These are phyloP conservation scores for Carallia brachiata DNA, from an alignment of 345 rosid genomes.

Conservation along the genomic window DNA sequence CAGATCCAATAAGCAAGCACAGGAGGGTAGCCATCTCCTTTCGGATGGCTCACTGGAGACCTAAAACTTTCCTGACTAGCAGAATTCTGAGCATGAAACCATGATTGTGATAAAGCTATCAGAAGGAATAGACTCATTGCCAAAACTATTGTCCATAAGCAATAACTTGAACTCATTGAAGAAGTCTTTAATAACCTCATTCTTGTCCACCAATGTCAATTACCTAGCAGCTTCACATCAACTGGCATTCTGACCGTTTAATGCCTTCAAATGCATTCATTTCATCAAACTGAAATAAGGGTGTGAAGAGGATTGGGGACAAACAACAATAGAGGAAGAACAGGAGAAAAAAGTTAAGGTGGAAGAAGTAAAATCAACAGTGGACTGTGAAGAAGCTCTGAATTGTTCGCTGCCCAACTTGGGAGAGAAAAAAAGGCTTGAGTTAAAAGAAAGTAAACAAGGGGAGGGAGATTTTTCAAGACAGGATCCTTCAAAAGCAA, in stretches of 20 bases:
- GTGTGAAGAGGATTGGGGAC: too few relatives aligned
- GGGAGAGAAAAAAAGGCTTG: background rate
- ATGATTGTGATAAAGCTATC: slow-evolving; percentile 7
- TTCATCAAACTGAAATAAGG: too few relatives aligned
- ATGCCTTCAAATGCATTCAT: too few relatives aligned
- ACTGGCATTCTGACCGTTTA: too few relatives aligned
- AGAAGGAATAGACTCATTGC: slow-evolving; percentile 9
- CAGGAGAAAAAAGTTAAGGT: too few relatives aligned
- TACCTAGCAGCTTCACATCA: background rate
- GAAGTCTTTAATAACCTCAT: slow-evolving; percentile 18
- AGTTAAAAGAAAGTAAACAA: background rate
- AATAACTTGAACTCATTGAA: slow-evolving; percentile 8
- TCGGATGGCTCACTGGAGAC: slow-evolving; percentile 5
- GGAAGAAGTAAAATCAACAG: too few relatives aligned
- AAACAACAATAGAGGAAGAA: too few relatives aligned
- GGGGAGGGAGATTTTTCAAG: background rate
- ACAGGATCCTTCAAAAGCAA: too few relatives aligned
- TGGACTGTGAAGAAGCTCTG: too few relatives aligned
- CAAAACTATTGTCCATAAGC: slow-evolving; percentile 15
- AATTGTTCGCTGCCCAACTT: background rate
- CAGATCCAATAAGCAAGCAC: slow-evolving; percentile 39
- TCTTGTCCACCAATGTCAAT: background rate
- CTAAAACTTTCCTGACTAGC: background rate
- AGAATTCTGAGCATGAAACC: slow-evolving; percentile 1
- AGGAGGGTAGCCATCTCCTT: slow-evolving; percentile 29